These are phyloP conservation scores for Sphaerostilbella broomeana DNA, from an alignment of 2,329 filamentous ascomycete genomes.

Conservation along the genomic window DNA sequence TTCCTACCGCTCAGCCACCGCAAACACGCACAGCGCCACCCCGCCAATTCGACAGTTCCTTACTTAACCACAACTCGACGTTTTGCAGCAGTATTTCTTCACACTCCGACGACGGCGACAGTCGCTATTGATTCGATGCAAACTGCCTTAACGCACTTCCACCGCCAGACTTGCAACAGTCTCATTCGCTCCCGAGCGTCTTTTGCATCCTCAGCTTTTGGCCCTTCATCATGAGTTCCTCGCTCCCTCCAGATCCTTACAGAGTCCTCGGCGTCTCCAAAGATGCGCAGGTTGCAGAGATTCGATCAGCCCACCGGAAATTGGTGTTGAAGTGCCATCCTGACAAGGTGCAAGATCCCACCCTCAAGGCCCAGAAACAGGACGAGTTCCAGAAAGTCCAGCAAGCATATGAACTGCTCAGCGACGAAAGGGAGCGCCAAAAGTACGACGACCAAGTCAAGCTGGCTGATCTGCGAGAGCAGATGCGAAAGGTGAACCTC, in stretches of 20 bases:
- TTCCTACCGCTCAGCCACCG: neutral
- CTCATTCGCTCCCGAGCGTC: conserved; percentile 7
- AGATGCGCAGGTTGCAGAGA: conserved; percentile 62
- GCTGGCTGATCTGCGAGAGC: conserved; percentile 58
- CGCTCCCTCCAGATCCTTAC: conserved; percentile 67
- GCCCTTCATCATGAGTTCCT: conserved; percentile 37
- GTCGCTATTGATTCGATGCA: conserved; percentile 11
- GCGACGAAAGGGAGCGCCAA: conserved; percentile 63
- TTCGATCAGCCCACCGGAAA: conserved; percentile 77
- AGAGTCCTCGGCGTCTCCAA: conserved; percentile 65
- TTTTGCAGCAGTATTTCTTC: too few species aligned
- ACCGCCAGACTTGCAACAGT: conserved; percentile 7
- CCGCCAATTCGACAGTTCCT: neutral
- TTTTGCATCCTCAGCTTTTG: neutral
- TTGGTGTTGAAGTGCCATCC: conserved; percentile 84
- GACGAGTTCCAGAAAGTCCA: conserved; percentile 90
- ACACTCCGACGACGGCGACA: too few species aligned
- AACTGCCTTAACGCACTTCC: conserved; percentile 1
- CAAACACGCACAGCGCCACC: conserved; percentile 1
- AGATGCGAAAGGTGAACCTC: conserved; percentile 38
- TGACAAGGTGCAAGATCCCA: conserved; percentile 78
- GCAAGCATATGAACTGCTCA: conserved; percentile 85
- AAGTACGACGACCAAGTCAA: conserved; percentile 74
- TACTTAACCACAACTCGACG: neutral
- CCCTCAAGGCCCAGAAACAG: conserved; percentile 69